Evolutionary conservation across 768 basidiomycete species (phyloP).

Genomic region (Piloderma croceum): DNA sequence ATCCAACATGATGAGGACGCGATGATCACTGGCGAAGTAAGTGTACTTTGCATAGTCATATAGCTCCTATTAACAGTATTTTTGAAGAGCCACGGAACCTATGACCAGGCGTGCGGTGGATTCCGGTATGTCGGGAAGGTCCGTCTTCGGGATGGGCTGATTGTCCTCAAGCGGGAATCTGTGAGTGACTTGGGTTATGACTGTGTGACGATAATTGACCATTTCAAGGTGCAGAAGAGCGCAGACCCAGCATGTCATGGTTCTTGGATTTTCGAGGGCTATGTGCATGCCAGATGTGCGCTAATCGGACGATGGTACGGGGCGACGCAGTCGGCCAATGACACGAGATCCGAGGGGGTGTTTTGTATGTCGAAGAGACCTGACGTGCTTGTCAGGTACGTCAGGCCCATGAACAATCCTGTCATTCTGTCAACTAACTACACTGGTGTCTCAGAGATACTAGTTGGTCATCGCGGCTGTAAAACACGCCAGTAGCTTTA

Average conservation of each 20-base stretch:
- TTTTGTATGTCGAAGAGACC: too few species aligned
- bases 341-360: too few species aligned
- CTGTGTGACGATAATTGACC: conserved; percentile 4
- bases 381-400: too few species aligned
- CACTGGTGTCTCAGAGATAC: too few species aligned
- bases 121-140: conserved; percentile 57
- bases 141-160: conserved; percentile 47
- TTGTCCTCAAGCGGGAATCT: conserved; percentile 57
- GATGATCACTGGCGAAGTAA: conserved; percentile 31
- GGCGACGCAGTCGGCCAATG: too few species aligned
- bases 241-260: conserved; percentile 34
- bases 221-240: conserved; percentile 33
- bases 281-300: conserved; percentile 40
- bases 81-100: conserved; percentile 44
- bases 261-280: conserved; percentile 55
- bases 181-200: conserved; percentile 30
- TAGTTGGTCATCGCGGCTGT: too few species aligned
- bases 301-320: conserved; percentile 58
- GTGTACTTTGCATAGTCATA: conserved; percentile 5
- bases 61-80: conserved; percentile 7
- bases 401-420: too few species aligned
- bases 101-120: conserved; percentile 62
- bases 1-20: conserved; percentile 15
- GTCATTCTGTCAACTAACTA: too few species aligned
- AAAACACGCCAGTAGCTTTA: too few species aligned